These are phyloP conservation scores for Termitomyces sp. DNA, from an alignment of 768 basidiomycete species.

Conservation along the genomic window DNA sequence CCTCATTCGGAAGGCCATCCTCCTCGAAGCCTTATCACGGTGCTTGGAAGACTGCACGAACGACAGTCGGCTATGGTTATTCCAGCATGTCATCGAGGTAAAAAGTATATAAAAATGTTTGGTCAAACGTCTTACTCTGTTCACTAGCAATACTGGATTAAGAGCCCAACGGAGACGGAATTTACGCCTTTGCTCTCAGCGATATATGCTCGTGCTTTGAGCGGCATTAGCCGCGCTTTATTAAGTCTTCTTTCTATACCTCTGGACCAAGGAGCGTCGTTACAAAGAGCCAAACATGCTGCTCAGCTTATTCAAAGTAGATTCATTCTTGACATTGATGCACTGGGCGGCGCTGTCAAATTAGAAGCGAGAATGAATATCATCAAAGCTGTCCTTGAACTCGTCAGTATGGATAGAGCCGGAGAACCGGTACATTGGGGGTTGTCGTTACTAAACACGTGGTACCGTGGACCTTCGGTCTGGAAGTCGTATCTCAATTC, in stretches of 20 bases:
- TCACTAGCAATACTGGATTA: slow-evolving; percentile 45
- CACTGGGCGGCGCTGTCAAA: slow-evolving; percentile 22
- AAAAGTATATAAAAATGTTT: slow-evolving; percentile 2
- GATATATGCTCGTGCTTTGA: slow-evolving; percentile 44
- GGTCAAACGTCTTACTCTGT: neutral
- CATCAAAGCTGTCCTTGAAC: slow-evolving; percentile 37
- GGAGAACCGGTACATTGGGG: slow-evolving; percentile 25
- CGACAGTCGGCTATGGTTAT: slow-evolving; percentile 41
- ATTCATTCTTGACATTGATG: slow-evolving; percentile 43
- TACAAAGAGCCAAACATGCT: slow-evolving; percentile 23
- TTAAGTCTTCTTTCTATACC: slow-evolving; percentile 14
- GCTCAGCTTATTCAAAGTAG: slow-evolving; percentile 35
- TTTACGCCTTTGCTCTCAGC: slow-evolving; percentile 40
- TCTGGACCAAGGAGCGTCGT: slow-evolving; percentile 12
- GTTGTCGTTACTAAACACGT: slow-evolving; percentile 24
- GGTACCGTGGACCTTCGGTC: slow-evolving; percentile 30
- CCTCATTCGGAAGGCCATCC: slow-evolving; percentile 27
- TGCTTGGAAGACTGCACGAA: slow-evolving; percentile 47
- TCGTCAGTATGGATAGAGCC: slow-evolving; percentile 22
- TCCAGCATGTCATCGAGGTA: slow-evolving; percentile 48
- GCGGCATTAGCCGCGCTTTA: slow-evolving; percentile 22
- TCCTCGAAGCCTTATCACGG: slow-evolving; percentile 42
- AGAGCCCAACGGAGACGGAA: slow-evolving; percentile 19
- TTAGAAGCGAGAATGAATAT: slow-evolving; percentile 33
- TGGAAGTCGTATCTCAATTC: slow-evolving; percentile 40